Base-by-base conservation (phyloP, 164 flowering plant species). In the Sedum album region DNA sequence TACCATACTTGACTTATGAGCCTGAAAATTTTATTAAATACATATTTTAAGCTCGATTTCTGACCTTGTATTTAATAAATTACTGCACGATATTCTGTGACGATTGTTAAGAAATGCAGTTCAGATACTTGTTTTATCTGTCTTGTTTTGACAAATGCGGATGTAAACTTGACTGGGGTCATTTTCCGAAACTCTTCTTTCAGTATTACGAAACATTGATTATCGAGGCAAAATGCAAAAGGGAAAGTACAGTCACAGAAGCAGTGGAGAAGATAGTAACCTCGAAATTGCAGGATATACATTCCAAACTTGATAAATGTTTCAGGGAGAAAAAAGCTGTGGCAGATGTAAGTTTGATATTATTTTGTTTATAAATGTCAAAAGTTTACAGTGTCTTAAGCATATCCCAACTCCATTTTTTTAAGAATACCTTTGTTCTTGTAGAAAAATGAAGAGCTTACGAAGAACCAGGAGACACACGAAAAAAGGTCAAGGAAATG, bases 171-270 rank as follows among this genome's bases (percentile, higher is more conserved):
- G 20, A 18, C 25, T 14, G 25, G 6, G n/a, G 44, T 17, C 20
- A 17, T 66, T n/a, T 35, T 10, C 67, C 65, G 21, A 31, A n/a
- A 61, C 13, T 70, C 63, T 8, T 62, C 14, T 69, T 72, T 55
- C 83, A 94, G 99, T 74, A 86, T 76, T 94, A 85, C 79, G 97
- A 91, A 77, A 77, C 90, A 70, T 83, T 80, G 57, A 82, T 94
- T 66, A 65, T 68, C 6, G 96, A 94, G 72, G 84, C 85, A 72
- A 89, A 78, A 80, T 77, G 75, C 69, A 82, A 79, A 73, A 79
- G 70, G 75, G 92, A 85, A 60, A 81, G 66, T 65, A 68, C 79
- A 23, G 71, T 85, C 61, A 42, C 81, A 18, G 88, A 85, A 70
- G 85, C 92, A 33, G 83, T 85, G 20, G 95, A 88, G 69, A 82